Evolutionary conservation across 2,329 filamentous ascomycete species (phyloP).

Genomic region (Cladosporium halotolerans): DNA sequence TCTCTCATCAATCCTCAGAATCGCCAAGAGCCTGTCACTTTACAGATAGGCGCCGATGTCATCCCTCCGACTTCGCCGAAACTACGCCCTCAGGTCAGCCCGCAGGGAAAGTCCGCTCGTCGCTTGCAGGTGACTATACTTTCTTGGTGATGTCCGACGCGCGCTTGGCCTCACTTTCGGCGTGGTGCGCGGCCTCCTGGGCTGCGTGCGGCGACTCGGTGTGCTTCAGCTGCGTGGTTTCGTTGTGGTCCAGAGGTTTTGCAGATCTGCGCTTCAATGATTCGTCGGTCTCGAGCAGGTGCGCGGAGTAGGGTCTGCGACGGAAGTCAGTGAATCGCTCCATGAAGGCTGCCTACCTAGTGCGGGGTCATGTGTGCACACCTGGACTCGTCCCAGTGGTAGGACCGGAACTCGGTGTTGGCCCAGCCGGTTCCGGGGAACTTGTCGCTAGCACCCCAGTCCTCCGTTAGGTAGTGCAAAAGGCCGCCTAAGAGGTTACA

Average conservation of each 20-base stretch:
- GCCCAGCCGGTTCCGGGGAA: constrained; percentile 61
- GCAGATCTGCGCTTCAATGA: constrained; percentile 23
- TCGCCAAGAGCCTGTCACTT: no score
- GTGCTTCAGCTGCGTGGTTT: constrained; percentile 28
- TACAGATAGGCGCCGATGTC: no score
- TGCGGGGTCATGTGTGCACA: not conserved
- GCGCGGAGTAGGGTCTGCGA: constrained; percentile 20
- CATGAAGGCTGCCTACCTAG: not conserved
- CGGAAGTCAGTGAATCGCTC: not conserved
- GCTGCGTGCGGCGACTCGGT: constrained; percentile 16
- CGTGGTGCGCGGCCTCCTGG: not conserved
- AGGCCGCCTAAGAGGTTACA: constrained; percentile 47
- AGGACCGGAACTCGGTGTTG: constrained; percentile 68
- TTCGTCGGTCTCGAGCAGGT: constrained; percentile 31
- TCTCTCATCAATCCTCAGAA: no score
- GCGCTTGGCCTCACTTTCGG: not conserved
- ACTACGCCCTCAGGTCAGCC: no score
- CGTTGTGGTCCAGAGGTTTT: constrained; percentile 29
- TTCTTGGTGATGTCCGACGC: no score
- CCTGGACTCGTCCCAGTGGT: constrained; percentile 44
- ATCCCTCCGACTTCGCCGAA: no score
- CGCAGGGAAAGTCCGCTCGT: no score
- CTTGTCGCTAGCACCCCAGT: constrained; percentile 59
- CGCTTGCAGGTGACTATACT: no score
- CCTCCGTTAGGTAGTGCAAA: constrained; percentile 77